Base-by-base conservation (phyloP, 148 eudicot species). In the Amaranthus hypochondriacus region DNA sequence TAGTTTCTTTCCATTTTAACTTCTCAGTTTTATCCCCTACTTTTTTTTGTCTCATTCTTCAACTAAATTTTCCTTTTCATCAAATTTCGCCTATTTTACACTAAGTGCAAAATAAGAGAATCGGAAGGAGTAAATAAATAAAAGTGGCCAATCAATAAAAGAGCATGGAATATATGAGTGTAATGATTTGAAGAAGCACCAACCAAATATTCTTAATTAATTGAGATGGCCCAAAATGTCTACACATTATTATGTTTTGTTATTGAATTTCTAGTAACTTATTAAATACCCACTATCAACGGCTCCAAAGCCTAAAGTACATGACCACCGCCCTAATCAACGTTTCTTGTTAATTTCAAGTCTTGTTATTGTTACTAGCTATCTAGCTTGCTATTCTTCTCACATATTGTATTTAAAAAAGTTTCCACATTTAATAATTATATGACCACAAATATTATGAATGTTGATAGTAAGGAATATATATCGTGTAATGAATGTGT, bases 221-320 rank as follows among this genome's bases (percentile, higher is more conserved):
- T 69, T 60, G 68, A 70, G 62, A 76, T 76, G 74, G 39, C 69
- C 69, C 48, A 61, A 51, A 47, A 11, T 56, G 13, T 57, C 9
- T 51, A 9, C 57, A 6, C 18, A 51, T 7, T 46, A 58, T 46
- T 39, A 54, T 56, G n/a, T 44, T 53, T 39, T 49, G 14, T 73
- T 73, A 3, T 44, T 6, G 39, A 49, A 42, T 18, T 52, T 59
- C 21, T 15, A 28, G 2, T 28, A 28, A 2, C 8, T 54, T 50
- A 51, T 12, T 15, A 15, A 58, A 59, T 18, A 61, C 79, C 39
- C 74, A 76, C 73, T 69, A 48, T 69, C 74, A 55, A 76, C 74
- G 79, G 79, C 55, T 76, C 49, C 61, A 42, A 69, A 59, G 61
- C 54, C 9, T 43, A 68, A 46, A 3, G 28, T 67, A 66, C 65